Conservation (phyloP, 257 asterid species). For the Solanum okadae region DNA sequence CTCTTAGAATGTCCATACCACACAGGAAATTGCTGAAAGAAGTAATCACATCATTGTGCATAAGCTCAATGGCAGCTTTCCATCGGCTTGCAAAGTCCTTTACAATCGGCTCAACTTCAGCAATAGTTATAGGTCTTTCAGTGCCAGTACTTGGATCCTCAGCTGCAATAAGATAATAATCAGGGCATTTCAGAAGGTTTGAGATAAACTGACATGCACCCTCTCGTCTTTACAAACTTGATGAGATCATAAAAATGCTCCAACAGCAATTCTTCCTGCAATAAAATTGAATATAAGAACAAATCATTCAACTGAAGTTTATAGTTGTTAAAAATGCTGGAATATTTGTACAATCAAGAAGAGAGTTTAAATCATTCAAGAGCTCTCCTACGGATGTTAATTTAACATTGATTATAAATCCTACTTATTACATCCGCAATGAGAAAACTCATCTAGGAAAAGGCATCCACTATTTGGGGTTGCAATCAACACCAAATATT, state of each 20-base stretch:
- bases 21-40: constrained; percentile 90
- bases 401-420: no score
- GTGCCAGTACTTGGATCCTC: constrained; percentile 66
- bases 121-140: constrained; percentile 47
- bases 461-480: no score
- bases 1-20: constrained; percentile 95
- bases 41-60: constrained; percentile 90
- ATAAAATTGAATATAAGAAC: background rate
- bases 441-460: background rate
- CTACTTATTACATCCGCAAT: background rate
- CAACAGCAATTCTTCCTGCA: constrained; percentile 82
- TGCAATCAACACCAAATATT: background rate
- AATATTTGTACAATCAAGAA: no score
- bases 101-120: constrained; percentile 81
- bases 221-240: constrained; percentile 88
- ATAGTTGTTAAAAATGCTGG: background rate
- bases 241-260: constrained; percentile 86
- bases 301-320: background rate
- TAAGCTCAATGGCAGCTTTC: constrained; percentile 92
- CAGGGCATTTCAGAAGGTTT: background rate
- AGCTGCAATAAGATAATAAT: constrained; percentile 27
- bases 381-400: background rate
- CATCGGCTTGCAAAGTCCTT: constrained; percentile 93
- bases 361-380: background rate
- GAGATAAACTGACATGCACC: constrained; percentile 9